phyloP scores from a whole-genome alignment of 1,139 yeast genomes.

The Candida neerlandica region DNA sequence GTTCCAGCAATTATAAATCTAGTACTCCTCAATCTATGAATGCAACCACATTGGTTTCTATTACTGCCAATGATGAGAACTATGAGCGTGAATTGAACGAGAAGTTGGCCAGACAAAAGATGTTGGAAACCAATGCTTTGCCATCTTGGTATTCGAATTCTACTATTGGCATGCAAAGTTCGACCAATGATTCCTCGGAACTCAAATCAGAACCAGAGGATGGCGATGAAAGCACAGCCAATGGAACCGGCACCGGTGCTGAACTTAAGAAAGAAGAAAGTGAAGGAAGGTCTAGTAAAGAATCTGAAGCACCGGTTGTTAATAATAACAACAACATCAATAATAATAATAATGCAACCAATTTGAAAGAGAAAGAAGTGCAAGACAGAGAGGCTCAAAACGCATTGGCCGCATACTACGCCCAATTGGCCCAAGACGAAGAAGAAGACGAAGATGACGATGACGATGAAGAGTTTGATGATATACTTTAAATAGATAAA shows the following conservation, averaged over 20 bases:
- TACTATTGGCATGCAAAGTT: slow-evolving; percentile 69
- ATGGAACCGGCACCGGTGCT: slow-evolving; percentile 1
- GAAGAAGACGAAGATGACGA: slow-evolving; percentile 64
- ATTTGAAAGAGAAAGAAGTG: slow-evolving; percentile 25
- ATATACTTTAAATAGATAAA: slow-evolving; percentile 9
- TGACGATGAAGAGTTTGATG: slow-evolving; percentile 52
- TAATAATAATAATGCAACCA: not conserved
- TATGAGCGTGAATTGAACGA: slow-evolving; percentile 66
- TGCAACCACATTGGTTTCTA: slow-evolving; percentile 85
- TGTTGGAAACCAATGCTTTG: slow-evolving; percentile 87
- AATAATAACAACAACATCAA: not conserved
- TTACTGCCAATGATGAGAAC: slow-evolving; percentile 88
- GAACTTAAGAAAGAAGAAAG: not conserved
- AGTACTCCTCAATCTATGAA: slow-evolving; percentile 36
- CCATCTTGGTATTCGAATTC: slow-evolving; percentile 96
- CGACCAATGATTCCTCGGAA: slow-evolving; percentile 7
- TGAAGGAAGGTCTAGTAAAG: not conserved
- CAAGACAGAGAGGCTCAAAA: slow-evolving; percentile 70
- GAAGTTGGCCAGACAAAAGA: slow-evolving; percentile 68
- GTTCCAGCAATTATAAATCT: slow-evolving; percentile 30
- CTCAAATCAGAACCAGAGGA: slow-evolving; percentile 14
- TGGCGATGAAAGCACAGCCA: slow-evolving; percentile 16
- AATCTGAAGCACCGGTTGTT: slow-evolving; percentile 1
- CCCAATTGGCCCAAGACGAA: slow-evolving; percentile 65
- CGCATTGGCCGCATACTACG: slow-evolving; percentile 79